These are phyloP conservation scores for Marasmius oreades DNA, from an alignment of 1,284 basidiomycete species.

Conservation along the genomic window DNA sequence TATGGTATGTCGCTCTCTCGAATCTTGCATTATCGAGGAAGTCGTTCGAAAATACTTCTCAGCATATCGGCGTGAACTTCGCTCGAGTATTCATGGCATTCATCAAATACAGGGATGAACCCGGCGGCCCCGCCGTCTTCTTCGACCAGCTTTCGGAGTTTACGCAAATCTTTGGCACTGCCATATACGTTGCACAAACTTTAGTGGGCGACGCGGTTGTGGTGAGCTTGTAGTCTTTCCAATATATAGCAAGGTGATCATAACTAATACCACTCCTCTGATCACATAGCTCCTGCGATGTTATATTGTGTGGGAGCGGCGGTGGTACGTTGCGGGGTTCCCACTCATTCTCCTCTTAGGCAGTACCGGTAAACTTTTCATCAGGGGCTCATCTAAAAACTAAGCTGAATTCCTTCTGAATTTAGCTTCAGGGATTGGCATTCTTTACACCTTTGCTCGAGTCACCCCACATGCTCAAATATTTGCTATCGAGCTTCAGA, in stretches of 20 bases:
- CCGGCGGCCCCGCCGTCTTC: constrained; percentile 17
- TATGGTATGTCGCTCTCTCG: constrained; percentile 18
- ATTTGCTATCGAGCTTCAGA: constrained; percentile 23
- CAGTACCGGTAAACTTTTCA: too few relatives aligned
- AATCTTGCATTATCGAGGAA: neutral
- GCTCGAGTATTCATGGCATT: constrained; percentile 22
- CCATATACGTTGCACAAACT: constrained; percentile 29
- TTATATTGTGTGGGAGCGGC: constrained; percentile 26
- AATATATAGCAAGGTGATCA: neutral
- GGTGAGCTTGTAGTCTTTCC: constrained; percentile 15
- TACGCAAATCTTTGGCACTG: constrained; percentile 26
- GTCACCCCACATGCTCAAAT: constrained; percentile 21
- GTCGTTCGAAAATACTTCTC: neutral
- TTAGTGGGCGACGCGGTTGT: constrained; percentile 31
- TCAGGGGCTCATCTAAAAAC: constrained; percentile 5
- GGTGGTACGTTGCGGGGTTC: constrained; percentile 18
- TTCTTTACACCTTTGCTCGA: constrained; percentile 20
- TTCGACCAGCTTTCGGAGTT: constrained; percentile 26
- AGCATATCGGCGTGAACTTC: constrained; percentile 26
- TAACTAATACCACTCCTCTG: too few relatives aligned
- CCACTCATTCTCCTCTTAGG: constrained; percentile 13
- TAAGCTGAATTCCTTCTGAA: constrained; percentile 17
- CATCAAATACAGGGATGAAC: constrained; percentile 16
- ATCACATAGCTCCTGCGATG: constrained; percentile 23
- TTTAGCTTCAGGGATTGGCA: constrained; percentile 11